Evolutionary conservation across 2,329 filamentous ascomycete genomes (phyloP).

Genomic region (Pseudogymnoascus sp.): DNA sequence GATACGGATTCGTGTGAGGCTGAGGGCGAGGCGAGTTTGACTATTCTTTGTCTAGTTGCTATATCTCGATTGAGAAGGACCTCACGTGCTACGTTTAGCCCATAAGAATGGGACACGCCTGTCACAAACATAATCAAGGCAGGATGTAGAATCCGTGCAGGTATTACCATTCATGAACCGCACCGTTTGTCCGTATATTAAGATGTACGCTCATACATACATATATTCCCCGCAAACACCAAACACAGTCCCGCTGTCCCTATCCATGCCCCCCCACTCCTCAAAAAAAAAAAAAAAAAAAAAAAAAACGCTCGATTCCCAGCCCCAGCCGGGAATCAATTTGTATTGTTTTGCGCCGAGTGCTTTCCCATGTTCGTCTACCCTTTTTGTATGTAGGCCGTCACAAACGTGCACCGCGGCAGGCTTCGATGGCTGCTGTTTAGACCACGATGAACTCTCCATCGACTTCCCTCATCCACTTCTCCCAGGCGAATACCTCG

Average conservation of each 20-base stretch:
- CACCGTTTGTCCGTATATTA: background rate
- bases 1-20: background rate
- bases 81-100: background rate
- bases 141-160: background rate
- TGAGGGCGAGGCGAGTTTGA: background rate
- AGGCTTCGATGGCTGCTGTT: background rate
- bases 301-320: background rate
- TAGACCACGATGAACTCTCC: conserved; percentile 7
- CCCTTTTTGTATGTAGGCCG: background rate
- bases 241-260: conserved; percentile 1
- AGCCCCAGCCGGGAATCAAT: background rate
- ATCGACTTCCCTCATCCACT: conserved; percentile 5
- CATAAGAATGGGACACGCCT: background rate
- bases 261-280: background rate
- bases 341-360: background rate
- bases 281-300: background rate
- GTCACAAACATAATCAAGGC: background rate
- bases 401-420: background rate
- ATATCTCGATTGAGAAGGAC: background rate
- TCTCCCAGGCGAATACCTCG: conserved; percentile 1
- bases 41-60: background rate
- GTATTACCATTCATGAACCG: background rate
- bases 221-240: background rate
- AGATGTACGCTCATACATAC: conserved; percentile 2
- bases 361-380: background rate